A percentile compares a stretch with the other conserved stretches of the same genome.
Conservation (phyloP, 2,329 filamentous ascomycete genomes). For the Geosmithia putterillii region DNA sequence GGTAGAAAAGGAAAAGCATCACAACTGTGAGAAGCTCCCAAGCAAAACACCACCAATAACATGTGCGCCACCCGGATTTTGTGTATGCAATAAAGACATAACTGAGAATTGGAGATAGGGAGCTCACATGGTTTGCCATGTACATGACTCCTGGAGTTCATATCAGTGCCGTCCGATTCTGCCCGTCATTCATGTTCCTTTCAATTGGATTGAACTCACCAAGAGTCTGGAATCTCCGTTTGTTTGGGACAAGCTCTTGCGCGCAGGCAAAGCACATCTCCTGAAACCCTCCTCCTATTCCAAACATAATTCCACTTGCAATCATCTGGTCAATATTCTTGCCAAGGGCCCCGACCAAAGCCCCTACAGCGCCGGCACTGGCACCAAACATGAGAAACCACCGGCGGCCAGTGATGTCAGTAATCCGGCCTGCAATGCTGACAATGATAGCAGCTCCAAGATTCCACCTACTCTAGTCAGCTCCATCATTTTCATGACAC, state of each 20-base stretch:
- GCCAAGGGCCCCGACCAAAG: constrained; percentile 24
- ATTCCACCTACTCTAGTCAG: constrained; percentile 9
- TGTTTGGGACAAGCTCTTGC: constrained; percentile 23
- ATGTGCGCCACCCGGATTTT: constrained; percentile 14
- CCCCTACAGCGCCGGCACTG: constrained; percentile 17
- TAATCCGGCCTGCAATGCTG: constrained; percentile 19
- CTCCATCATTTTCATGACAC: no score
- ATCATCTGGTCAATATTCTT: constrained; percentile 25
- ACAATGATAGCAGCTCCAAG: constrained; percentile 20
- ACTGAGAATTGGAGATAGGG: constrained; percentile 13
- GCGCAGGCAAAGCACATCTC: constrained; percentile 23
- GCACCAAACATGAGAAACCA: constrained; percentile 24
- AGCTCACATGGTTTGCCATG: constrained; percentile 13
- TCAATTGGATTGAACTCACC: constrained; percentile 18
- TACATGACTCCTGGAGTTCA: constrained; percentile 21
- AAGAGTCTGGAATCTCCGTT: constrained; percentile 21
- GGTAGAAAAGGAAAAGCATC: constrained; percentile 15
- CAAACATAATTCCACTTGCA: constrained; percentile 23
- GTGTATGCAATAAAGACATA: constrained; percentile 18
- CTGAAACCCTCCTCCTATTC: constrained; percentile 23
- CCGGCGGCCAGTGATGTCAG: constrained; percentile 25
- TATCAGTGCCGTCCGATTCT: constrained; percentile 12
- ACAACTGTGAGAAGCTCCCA: constrained; percentile 14
- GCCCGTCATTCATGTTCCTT: no score
- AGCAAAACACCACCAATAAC: constrained; percentile 19